Percentiles rank a stretch among this genome's conserved stretches.
Conservation (phyloP, 345 rosid species). For the Eutrema japonicum region DNA sequence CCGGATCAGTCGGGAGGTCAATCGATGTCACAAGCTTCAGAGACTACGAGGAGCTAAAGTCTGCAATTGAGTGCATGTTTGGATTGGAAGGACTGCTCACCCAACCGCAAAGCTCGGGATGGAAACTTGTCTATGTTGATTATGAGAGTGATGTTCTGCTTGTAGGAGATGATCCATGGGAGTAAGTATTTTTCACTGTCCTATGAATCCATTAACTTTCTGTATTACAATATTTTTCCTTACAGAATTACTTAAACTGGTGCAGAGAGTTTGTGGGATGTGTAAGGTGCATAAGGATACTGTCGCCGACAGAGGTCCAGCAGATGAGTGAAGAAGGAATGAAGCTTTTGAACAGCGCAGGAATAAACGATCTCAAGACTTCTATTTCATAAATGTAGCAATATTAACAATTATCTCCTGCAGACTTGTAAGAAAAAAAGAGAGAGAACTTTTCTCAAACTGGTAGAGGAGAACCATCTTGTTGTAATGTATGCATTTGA, state of each 20-base stretch:
- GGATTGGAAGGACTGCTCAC: constrained; percentile 90
- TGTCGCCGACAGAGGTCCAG: constrained; percentile 94
- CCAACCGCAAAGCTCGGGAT: constrained; percentile 76
- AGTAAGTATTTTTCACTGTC: constrained; percentile 56
- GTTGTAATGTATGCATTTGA: constrained; percentile 33
- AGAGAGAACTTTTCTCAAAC: constrained; percentile 16
- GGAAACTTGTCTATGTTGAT: constrained; percentile 97
- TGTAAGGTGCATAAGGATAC: constrained; percentile 95
- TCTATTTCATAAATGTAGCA: constrained; percentile 40
- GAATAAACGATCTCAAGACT: constrained; percentile 53
- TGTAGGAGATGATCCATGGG: constrained; percentile 99
- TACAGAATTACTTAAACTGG: constrained; percentile 5
- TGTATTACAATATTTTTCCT: constrained; percentile 11
- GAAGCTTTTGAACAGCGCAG: constrained; percentile 84
- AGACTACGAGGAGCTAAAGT: constrained; percentile 78
- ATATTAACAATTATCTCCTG: neutral
- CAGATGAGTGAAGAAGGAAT: constrained; percentile 99
- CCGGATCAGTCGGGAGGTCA: constrained; percentile 97
- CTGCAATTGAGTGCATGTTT: constrained; percentile 92
- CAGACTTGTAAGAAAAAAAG: constrained; percentile 4
- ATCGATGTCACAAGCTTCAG: constrained; percentile 84
- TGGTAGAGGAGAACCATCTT: constrained; percentile 29
- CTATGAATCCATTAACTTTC: neutral
- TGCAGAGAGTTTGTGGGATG: constrained; percentile 93
- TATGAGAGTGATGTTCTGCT: constrained; percentile 94